These are phyloP conservation scores for Chamaecyparis obtusa DNA, from an alignment of 75 land plant species.

Conservation along the genomic window DNA sequence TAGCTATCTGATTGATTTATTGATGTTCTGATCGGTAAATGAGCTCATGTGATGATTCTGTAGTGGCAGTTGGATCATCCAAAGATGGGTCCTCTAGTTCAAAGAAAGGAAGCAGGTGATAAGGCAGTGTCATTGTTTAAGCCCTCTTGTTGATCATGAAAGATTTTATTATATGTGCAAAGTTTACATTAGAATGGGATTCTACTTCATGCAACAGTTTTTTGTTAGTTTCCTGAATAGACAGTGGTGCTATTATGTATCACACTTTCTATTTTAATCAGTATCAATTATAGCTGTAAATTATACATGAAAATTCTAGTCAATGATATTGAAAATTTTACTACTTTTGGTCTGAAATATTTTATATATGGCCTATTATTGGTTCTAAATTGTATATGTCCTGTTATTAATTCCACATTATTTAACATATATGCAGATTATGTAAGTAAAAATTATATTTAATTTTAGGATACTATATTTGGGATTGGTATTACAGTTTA, in stretches of 20 bases:
- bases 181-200: neutral
- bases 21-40: slow-evolving; percentile 49
- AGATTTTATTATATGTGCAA: neutral
- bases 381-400: neutral
- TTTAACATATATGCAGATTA: neutral
- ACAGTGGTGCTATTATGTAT: neutral
- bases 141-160: neutral
- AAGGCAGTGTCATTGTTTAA: neutral
- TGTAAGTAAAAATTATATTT: neutral
- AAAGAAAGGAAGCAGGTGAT: slow-evolving; percentile 92
- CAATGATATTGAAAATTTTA: neutral
- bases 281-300: neutral
- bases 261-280: neutral
- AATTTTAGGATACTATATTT: neutral
- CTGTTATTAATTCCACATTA: neutral
- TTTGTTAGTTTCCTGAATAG: neutral
- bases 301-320: neutral
- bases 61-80: slow-evolving; percentile 80
- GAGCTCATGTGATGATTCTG: slow-evolving; percentile 55
- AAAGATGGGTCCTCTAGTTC: slow-evolving; percentile 78
- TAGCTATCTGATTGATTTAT: slow-evolving; percentile 15
- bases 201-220: neutral
- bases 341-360: neutral
- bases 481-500: neutral
- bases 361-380: neutral